A percentile compares a stretch with the other conserved stretches of the same genome.
These are phyloP conservation scores for Starmera quercuum DNA, from an alignment of 805 yeast species.

Conservation along the genomic window DNA sequence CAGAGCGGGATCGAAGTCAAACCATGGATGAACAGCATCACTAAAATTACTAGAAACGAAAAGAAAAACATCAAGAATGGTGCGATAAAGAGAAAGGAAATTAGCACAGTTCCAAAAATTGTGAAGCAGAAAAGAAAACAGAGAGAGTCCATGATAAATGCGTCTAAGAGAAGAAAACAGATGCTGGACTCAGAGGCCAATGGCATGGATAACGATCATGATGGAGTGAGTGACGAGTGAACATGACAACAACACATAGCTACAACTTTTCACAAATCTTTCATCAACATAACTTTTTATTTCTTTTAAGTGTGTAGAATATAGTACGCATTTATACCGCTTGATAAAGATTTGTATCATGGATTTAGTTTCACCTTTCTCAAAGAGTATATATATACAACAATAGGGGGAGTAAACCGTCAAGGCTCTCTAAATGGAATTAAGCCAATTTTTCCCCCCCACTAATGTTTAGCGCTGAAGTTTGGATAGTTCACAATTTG, in stretches of 20 bases:
- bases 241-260: not conserved
- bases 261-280: not conserved
- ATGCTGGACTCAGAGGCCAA: too few species aligned
- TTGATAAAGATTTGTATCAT: too few species aligned
- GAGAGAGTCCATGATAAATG: conserved; percentile 64
- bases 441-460: too few species aligned
- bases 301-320: too few species aligned
- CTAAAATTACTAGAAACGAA: conserved; percentile 56
- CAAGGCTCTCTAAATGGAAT: too few species aligned
- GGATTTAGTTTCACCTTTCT: too few species aligned
- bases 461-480: too few species aligned
- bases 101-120: conserved; percentile 76
- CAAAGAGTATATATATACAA: too few species aligned
- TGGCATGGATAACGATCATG: too few species aligned
- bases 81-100: conserved; percentile 58
- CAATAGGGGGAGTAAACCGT: too few species aligned
- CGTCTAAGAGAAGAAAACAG: conserved; percentile 53
- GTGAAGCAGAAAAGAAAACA: conserved; percentile 57
- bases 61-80: conserved; percentile 52
- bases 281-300: too few species aligned
- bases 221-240: conserved; percentile 1
- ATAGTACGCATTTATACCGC: too few species aligned
- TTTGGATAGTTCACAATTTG: conserved; percentile 79
- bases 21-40: conserved; percentile 73
- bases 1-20: conserved; percentile 76